Base-by-base conservation (phyloP, 306 rosid species). In the Malus asiatica region DNA sequence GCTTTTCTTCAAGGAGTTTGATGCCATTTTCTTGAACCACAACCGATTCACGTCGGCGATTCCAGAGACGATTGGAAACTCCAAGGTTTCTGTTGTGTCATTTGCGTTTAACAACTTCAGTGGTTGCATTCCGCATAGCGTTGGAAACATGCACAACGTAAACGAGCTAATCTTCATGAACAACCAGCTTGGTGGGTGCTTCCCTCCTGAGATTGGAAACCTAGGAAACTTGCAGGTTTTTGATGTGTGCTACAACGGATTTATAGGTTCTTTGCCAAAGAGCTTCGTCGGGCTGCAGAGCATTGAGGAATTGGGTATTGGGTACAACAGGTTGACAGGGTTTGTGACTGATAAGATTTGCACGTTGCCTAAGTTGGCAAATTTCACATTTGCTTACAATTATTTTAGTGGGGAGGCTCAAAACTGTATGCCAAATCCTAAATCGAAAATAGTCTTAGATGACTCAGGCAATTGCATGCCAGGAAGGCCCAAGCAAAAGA, bases 41-140 rank as follows among this genome's bases (percentile, higher is more conserved):
- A 87, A 87, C 69, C 27, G 83, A 7, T 87, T 87, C 71, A 77
- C 53, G 2, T 75, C 70, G 0, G 20, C 1, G 10, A 82, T 87
- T 18, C 87, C 87, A 1, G 82, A 82, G n/a, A 82, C 73, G 6
- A 7, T 87, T 3, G 93, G 98, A 5, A 83, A 90, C 46, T 90
- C 97, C 25, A 73, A 53, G 0, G 93, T 75, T 19, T 85, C 97
- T 1, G 88, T 91, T 23, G 75, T 89, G 25, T 79, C 77, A 6
- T 86, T 93, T 20, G 96, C 91, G 2, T 76, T 90, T 79, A 93
- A 93, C 75, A 40, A 86, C 0, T 86, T 93, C 81, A 67, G 60
- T 16, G 94, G 97, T 3, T 93, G 98, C 60, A 86, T 93, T 75
- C 96, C 97, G 4, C 80, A 55, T 3, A 64, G 85, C 27, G 75